Base-by-base conservation (phyloP, 2,329 filamentous ascomycete genomes). In the Exophiala spinifera region DNA sequence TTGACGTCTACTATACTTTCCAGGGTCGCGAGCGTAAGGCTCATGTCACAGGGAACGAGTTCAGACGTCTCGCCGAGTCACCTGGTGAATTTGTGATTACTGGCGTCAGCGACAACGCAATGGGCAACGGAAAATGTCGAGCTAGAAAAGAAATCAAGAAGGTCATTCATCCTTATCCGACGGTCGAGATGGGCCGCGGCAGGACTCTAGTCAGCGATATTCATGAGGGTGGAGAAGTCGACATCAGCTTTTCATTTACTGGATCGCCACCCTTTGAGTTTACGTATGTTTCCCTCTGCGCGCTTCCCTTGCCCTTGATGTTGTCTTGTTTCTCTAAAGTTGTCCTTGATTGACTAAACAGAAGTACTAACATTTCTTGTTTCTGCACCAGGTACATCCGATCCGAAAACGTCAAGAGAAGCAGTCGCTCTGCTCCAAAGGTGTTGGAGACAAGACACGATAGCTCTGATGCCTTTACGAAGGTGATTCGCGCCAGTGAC, bases 251-350 rank as follows among this genome's bases (percentile, higher is more conserved):
- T 65, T 89, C 96, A 65, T 99, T 99, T 73, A 91, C 88, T 76
- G 94, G 95, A 53, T 91, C 89, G 4, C 91, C 94, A 58, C 94
- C 94, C 1, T 99, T 99, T 66, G 94, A 97, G 72, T 99, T 97
- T 69, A 96, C 92, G 53, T 79, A 70, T 68, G 76, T 71, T 49
- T 50, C 23, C 31, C 20, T 15, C 37, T 51, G 20, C 15, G 15
- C 21, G 19, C 17, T 33, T 39, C 13, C 36, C 34, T 14, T 47
- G 23, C 14, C 36, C 4, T 14, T 37, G 15, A n/a, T n/a, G n/a
- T n/a, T n/a, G n/a, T n/a, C n/a, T n/a, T n/a, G n/a, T n/a, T n/a
- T n/a, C n/a, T n/a, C n/a, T n/a, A n/a, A n/a, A n/a, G n/a, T n/a
- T n/a, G n/a, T n/a, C n/a, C n/a, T n/a, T 37, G 34, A 37, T 37